These are phyloP conservation scores for Paecilomyces sp. DNA, from an alignment of 2,329 filamentous ascomycete species.

Conservation along the genomic window DNA sequence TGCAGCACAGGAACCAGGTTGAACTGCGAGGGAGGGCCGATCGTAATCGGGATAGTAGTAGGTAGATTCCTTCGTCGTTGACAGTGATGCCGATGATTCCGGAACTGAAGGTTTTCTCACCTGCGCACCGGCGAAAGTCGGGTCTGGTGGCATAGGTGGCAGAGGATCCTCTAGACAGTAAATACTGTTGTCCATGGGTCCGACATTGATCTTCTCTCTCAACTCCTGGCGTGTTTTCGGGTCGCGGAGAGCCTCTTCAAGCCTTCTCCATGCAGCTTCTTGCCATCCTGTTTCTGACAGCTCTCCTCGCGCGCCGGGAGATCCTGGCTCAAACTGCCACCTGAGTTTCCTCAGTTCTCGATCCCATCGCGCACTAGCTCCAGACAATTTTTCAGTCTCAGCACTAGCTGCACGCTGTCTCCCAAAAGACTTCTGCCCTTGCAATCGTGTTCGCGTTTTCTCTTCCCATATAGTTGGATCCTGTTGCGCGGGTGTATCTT, in stretches of 20 bases:
- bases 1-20: neutral
- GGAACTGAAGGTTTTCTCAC: neutral
- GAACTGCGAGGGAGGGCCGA: neutral
- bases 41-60: neutral
- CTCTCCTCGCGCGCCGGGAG: neutral
- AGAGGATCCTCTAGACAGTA: neutral
- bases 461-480: neutral
- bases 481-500: neutral
- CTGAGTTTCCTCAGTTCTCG: neutral
- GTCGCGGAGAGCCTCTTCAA: neutral
- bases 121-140: neutral
- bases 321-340: neutral
- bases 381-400: neutral
- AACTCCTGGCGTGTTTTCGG: neutral
- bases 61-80: neutral
- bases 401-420: neutral
- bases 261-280: neutral
- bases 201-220: neutral
- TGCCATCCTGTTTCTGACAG: neutral
- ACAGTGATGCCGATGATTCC: neutral
- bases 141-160: neutral
- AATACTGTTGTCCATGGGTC: neutral
- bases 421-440: neutral
- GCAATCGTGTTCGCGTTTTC: neutral
- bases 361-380: neutral